A percentile compares a stretch with the other conserved stretches of the same genome.
Evolutionary conservation across 2,329 filamentous ascomycete species (phyloP).

Genomic region (Fusarium scirpi): DNA sequence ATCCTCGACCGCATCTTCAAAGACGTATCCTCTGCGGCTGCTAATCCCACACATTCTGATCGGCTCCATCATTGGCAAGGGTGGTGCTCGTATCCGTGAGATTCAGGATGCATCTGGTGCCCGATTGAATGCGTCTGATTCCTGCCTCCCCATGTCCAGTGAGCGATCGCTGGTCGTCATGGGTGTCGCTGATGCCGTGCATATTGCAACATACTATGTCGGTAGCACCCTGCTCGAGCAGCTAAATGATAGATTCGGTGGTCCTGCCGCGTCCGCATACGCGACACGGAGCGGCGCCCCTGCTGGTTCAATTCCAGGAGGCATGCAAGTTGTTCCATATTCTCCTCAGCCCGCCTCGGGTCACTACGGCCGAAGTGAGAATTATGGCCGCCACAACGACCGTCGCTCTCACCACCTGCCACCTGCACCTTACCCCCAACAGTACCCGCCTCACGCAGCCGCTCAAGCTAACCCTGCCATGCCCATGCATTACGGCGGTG

Average conservation of each 20-base stretch:
- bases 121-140: slow-evolving; percentile 94
- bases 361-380: slow-evolving; percentile 91
- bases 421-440: slow-evolving; percentile 77
- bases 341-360: slow-evolving; percentile 92
- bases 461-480: slow-evolving; percentile 73
- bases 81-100: slow-evolving; percentile 93
- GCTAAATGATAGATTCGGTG: slow-evolving; percentile 94
- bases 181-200: slow-evolving; percentile 96
- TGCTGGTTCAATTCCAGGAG: slow-evolving; percentile 91
- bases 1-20: slow-evolving; percentile 91
- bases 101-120: slow-evolving; percentile 98
- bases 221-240: slow-evolving; percentile 98
- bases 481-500: slow-evolving; percentile 84
- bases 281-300: slow-evolving; percentile 94
- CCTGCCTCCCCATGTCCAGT: slow-evolving; percentile 91
- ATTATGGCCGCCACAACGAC: slow-evolving; percentile 79
- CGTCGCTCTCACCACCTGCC: slow-evolving; percentile 80
- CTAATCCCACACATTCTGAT: slow-evolving; percentile 97
- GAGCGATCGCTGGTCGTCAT: slow-evolving; percentile 98
- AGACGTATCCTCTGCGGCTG: slow-evolving; percentile 95
- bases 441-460: slow-evolving; percentile 72
- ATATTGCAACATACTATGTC: slow-evolving; percentile 99
- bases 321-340: slow-evolving; percentile 99
- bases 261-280: slow-evolving; percentile 96
- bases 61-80: slow-evolving; percentile 98